Percentiles rank a stretch among this genome's conserved stretches.
Conservation (phyloP, 768 basidiomycete species). For the Myochromella boudieri region DNA sequence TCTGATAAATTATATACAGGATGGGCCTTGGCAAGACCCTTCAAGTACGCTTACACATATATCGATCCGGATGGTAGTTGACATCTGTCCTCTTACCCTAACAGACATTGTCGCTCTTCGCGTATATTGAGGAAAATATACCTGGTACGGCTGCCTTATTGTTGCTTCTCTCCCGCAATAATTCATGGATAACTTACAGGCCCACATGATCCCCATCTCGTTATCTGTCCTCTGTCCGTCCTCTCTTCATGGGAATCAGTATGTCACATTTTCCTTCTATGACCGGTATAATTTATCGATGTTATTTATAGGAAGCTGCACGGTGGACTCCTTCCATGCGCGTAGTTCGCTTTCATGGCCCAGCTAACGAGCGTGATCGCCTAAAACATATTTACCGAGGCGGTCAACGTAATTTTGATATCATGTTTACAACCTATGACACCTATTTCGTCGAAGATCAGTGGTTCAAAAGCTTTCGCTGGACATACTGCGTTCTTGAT, state of each 20-base stretch:
- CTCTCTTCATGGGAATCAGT: slow-evolving; percentile 59
- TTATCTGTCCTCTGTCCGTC: slow-evolving; percentile 73
- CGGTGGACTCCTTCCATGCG: slow-evolving; percentile 55
- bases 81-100: neutral
- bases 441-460: slow-evolving; percentile 51
- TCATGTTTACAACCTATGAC: slow-evolving; percentile 74
- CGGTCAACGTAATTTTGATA: slow-evolving; percentile 44
- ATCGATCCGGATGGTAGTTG: neutral
- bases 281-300: neutral
- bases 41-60: slow-evolving; percentile 35
- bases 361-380: slow-evolving; percentile 50
- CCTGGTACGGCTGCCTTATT: slow-evolving; percentile 26
- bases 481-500: slow-evolving; percentile 60
- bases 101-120: slow-evolving; percentile 62
- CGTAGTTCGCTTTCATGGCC: slow-evolving; percentile 63
- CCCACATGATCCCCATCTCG: slow-evolving; percentile 59
- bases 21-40: slow-evolving; percentile 70
- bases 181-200: slow-evolving; percentile 22
- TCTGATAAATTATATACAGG: slow-evolving; percentile 24
- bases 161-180: neutral
- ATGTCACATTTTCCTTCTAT: slow-evolving; percentile 9
- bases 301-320: slow-evolving; percentile 40
- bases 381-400: slow-evolving; percentile 44
- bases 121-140: slow-evolving; percentile 59
- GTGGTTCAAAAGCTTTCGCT: slow-evolving; percentile 63